Evolutionary conservation across 148 eudicot species (phyloP), one percentile per base, ranked within the genome.

Genomic region (Persicaria maculosa): DNA sequence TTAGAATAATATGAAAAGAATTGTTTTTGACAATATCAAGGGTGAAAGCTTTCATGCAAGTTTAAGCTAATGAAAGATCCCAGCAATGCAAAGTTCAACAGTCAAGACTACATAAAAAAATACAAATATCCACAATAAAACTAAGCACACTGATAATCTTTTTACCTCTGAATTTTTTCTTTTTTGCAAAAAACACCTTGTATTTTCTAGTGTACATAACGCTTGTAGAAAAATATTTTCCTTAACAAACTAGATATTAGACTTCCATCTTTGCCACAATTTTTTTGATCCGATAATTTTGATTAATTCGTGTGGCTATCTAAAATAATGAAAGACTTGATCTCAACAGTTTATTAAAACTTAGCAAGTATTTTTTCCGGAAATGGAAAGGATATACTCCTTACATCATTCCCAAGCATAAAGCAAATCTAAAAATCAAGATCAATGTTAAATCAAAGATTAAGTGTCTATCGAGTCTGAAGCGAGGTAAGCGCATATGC

Each of bases 311-410:
- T 31, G 14, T 61, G 0, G 67, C 12, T 0, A 43, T 22, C 67
- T 61, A 22, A 54, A 61, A 9, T 14, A 25, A 3, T 10, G 0
- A 61, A 61, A 22, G 3, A 11, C 69, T 10, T 31, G 46, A 64
- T 40, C 31, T 58, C 64, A 58, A 58, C 64, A 58, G 22, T 3
- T 58, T 58, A 58, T 58, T 61, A 61, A 61, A 61, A 61, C 44
- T 22, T 7, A 15, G 2, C 16, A 64, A 5, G 31, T n/a, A n/a
- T n/a, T 64, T 64, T 64, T 4, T 64, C 25, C 45, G 0, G n/a
- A 40, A 62, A 36, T 64, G 69, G 69, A 64, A 22, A 65, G 17
- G 70, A 65, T 43, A 11, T 62, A 31, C 45, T 1, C 40, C 40
- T 31, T 31, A 31, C 40, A 65, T 14, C 44, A 62, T 62, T 5